Evolutionary conservation across 2,329 filamentous ascomycete species (phyloP).

Genomic region (Trichoderma sp.): DNA sequence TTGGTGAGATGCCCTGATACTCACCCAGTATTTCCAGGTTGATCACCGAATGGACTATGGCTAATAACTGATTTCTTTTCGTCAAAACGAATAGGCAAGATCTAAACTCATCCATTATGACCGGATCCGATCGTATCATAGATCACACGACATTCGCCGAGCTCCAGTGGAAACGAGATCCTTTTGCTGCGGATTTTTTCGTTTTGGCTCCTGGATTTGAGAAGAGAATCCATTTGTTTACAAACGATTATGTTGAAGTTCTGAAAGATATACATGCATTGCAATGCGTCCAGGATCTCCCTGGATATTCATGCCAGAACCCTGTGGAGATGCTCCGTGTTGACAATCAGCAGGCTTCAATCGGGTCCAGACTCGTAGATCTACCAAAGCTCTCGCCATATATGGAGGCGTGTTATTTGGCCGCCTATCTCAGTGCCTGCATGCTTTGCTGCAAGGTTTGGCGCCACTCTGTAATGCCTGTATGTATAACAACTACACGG

Average conservation of each 20-base stretch:
- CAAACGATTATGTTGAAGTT: neutral
- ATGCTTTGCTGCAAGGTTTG: slow-evolving; percentile 4
- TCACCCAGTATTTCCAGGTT: too few relatives aligned
- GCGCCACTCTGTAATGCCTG: neutral
- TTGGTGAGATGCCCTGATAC: neutral
- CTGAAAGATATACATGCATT: neutral
- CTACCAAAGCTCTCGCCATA: neutral
- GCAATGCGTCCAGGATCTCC: neutral
- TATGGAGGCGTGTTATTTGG: neutral
- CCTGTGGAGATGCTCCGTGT: neutral
- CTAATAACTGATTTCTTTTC: neutral
- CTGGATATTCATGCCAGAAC: neutral
- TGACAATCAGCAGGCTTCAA: neutral
- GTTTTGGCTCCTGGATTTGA: neutral
- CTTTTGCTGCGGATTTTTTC: neutral
- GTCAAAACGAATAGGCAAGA: neutral
- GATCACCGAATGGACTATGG: too few relatives aligned
- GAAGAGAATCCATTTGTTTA: neutral
- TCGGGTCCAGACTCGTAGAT: neutral
- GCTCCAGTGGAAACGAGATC: neutral
- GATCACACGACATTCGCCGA: neutral
- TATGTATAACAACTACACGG: neutral
- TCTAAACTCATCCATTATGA: neutral
- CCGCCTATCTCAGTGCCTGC: neutral
- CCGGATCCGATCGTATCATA: neutral